These are phyloP conservation scores for Colletotrichum plurivorum DNA, from an alignment of 2,329 filamentous ascomycete genomes.

Conservation along the genomic window DNA sequence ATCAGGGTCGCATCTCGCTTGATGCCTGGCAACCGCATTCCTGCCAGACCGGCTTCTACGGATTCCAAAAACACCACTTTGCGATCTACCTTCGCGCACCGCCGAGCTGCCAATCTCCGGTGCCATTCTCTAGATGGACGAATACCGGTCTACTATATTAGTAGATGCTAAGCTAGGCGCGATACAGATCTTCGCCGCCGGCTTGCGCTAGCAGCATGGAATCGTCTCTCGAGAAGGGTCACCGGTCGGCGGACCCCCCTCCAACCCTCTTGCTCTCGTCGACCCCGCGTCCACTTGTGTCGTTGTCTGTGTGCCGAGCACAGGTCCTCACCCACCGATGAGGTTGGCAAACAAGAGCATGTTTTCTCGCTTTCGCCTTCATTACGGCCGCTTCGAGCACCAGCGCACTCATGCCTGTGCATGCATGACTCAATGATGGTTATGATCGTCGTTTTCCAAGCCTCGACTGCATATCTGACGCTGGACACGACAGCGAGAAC, in stretches of 20 bases:
- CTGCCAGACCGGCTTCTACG: not conserved
- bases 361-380: too few relatives aligned
- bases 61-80: not conserved
- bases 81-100: not conserved
- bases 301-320: not conserved
- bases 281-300: not conserved
- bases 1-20: conserved; percentile 9
- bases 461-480: conserved; percentile 16
- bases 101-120: conserved; percentile 22
- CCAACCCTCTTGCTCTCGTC: not conserved
- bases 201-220: not conserved
- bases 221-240: not conserved
- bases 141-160: not conserved
- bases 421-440: conserved; percentile 32
- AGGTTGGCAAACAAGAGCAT: too few relatives aligned
- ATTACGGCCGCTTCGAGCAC: not conserved
- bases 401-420: not conserved
- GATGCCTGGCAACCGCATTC: conserved; percentile 6
- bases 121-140: not conserved
- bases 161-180: conserved; percentile 3
- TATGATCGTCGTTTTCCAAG: conserved; percentile 14
- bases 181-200: conserved; percentile 21
- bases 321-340: not conserved
- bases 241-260: not conserved
- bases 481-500: conserved; percentile 3